Evolutionary conservation across 805 yeast species (phyloP).

Genomic region (Tetrapisispora namnaoensis): DNA sequence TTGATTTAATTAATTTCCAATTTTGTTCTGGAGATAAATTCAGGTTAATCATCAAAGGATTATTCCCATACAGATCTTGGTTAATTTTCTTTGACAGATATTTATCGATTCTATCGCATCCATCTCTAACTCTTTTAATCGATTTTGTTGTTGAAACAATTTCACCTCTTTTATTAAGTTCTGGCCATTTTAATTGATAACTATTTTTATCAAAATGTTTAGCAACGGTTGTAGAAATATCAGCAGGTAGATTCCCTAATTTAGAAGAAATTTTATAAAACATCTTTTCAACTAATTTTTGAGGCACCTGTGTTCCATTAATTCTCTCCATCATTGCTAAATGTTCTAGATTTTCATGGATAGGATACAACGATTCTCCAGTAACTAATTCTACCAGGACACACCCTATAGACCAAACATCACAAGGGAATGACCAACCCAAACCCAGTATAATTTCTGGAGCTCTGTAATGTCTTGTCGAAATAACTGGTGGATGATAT

Average conservation of each 20-base stretch:
- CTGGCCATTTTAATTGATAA: conserved; percentile 24
- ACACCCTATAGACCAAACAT: conserved; percentile 95
- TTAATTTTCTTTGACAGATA: conserved; percentile 22
- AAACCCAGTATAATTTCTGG: conserved; percentile 89
- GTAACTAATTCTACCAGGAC: conserved; percentile 82
- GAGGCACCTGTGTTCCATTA: conserved; percentile 43
- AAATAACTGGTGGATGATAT: conserved; percentile 83
- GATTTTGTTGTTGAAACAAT: conserved; percentile 23
- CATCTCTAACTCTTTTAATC: conserved; percentile 23
- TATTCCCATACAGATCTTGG: conserved; percentile 20
- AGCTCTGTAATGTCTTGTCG: conserved; percentile 94
- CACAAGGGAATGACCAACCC: conserved; percentile 98
- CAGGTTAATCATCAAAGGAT: conserved; percentile 23
- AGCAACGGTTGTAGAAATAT: conserved; percentile 24
- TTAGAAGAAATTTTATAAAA: conserved; percentile 25
- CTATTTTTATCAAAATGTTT: conserved; percentile 23
- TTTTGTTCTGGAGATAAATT: conserved; percentile 24
- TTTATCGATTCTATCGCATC: conserved; percentile 25
- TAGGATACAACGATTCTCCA: conserved; percentile 90
- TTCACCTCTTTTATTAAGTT: conserved; percentile 21
- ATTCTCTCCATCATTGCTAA: conserved; percentile 89
- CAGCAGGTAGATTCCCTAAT: conserved; percentile 27
- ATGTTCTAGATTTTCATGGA: conserved; percentile 92
- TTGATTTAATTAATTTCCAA: conserved; percentile 20
- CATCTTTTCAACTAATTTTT: conserved; percentile 28